Evolutionary conservation across 108 stramenopile genomes (phyloP), one percentile per base, ranked within the genome.

Genomic region (Cylindrotheca closterium): DNA sequence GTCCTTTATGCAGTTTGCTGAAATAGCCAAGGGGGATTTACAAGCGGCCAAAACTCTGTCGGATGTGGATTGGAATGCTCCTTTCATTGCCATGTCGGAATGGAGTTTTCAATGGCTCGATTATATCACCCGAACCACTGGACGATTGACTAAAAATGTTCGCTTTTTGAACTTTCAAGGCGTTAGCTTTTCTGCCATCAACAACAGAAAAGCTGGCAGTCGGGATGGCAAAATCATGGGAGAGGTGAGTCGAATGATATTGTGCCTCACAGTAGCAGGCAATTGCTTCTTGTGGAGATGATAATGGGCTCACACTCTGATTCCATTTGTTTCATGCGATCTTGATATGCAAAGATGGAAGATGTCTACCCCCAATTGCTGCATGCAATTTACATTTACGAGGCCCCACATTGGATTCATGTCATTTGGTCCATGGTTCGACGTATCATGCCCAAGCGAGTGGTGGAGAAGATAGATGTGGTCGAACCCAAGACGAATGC

Each of bases 51-150:
- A 62, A 8, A n/a, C 54, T 7, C 12, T 63, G 3, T 34, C 19
- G 1, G n/a, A 37, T 1, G 37, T 10, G 15, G 59, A 69, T 2
- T 52, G 49, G 51, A 25, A 28, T 27, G 32, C 18, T 5, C n/a
- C 29, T n/a, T 71, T 62, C 31, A 15, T 65, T 2, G 58, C 53
- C 24, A 42, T 21, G 21, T 45, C 42, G 37, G 73, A 74, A 67
- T 74, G 73, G 51, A 55, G 33, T 8, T 31, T 31, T 47, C 73
- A 74, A 28, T 46, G 47, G 48, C n/a, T 55, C 21, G 73, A 74
- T 32, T 58, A 55, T 33, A 65, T 74, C 7, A 74, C 65, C 22
- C 55, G 73, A 18, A 66, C 52, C 15, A 67, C 65, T 2, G 65
- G 65, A 26, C 58, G 66, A 2, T 29, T 74, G 4, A 74, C 73